These are phyloP conservation scores for Neofusicoccum sp. DNA, from an alignment of 2,329 filamentous ascomycete genomes.

Conservation along the genomic window DNA sequence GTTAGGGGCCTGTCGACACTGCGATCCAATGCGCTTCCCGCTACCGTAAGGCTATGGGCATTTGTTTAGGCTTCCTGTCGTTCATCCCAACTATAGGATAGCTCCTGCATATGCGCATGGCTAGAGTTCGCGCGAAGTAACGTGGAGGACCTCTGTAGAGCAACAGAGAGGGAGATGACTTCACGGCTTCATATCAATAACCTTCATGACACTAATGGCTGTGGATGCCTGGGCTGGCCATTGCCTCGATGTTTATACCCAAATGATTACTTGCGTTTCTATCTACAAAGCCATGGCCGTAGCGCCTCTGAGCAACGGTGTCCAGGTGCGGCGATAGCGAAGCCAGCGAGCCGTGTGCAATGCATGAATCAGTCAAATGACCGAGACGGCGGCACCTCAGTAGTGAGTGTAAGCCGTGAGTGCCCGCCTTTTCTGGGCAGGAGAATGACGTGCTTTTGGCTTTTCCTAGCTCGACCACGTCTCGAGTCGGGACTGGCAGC, in stretches of 20 bases:
- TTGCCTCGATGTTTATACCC: constrained; percentile 14
- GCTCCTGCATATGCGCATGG: constrained; percentile 1
- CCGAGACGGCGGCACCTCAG: background rate
- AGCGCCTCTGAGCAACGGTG: background rate
- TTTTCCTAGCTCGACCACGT: constrained; percentile 11
- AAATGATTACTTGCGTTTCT: constrained; percentile 8
- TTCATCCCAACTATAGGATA: constrained; percentile 6
- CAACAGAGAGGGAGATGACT: constrained; percentile 3
- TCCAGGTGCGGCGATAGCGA: background rate
- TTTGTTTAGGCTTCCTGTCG: background rate
- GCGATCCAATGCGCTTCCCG: background rate
- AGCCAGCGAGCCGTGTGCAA: background rate
- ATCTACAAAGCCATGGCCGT: background rate
- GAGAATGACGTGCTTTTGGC: constrained; percentile 15
- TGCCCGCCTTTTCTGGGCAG: constrained; percentile 6
- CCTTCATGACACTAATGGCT: constrained; percentile 6
- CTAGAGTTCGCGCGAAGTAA: constrained; percentile 10
- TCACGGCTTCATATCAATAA: background rate
- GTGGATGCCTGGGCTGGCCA: constrained; percentile 1
- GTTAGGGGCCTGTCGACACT: constrained; percentile 4
- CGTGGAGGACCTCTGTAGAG: constrained; percentile 14
- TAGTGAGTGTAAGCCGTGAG: constrained; percentile 1
- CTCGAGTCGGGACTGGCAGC: background rate
- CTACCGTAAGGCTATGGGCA: constrained; percentile 5
- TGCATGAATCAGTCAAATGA: constrained; percentile 8